Evolutionary conservation across 1,284 basidiomycete species (phyloP).

Genomic region (Cutaneotrichosporon daszewskae): DNA sequence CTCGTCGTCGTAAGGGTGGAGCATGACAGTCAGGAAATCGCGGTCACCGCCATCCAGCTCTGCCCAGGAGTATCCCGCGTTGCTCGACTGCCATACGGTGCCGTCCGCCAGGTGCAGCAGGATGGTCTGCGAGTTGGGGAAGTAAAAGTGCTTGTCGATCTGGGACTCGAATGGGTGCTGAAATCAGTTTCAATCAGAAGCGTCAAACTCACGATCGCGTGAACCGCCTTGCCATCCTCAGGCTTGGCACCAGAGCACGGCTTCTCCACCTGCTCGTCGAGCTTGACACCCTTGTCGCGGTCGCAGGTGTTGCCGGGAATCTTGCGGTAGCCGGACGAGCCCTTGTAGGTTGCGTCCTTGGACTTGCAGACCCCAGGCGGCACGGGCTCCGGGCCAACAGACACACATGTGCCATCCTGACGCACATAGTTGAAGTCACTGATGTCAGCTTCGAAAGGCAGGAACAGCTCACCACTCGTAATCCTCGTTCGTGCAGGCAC

Average conservation of each 20-base stretch:
- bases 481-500: conserved; percentile 77
- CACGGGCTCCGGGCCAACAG: conserved; percentile 77
- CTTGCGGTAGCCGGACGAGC: conserved; percentile 84
- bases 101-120: conserved; percentile 73
- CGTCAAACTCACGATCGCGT: no score
- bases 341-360: conserved; percentile 64
- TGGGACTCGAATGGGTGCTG: conserved; percentile 64
- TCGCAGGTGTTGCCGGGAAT: conserved; percentile 88
- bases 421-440: conserved; percentile 51
- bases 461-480: conserved; percentile 93
- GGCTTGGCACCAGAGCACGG: conserved; percentile 44
- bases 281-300: conserved; percentile 53
- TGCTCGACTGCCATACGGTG: conserved; percentile 84
- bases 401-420: conserved; percentile 65
- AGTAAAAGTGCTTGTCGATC: conserved; percentile 73
- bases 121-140: conserved; percentile 59
- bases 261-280: conserved; percentile 68
- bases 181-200: no score
- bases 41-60: conserved; percentile 58
- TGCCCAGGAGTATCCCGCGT: conserved; percentile 89
- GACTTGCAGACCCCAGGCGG: conserved; percentile 69
- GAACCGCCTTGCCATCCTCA: conserved; percentile 57
- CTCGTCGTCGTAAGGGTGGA: conserved; percentile 71
- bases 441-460: conserved; percentile 12
- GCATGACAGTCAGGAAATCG: conserved; percentile 77